These are phyloP conservation scores for Boletus barrowsii DNA, from an alignment of 768 basidiomycete genomes.

Conservation along the genomic window DNA sequence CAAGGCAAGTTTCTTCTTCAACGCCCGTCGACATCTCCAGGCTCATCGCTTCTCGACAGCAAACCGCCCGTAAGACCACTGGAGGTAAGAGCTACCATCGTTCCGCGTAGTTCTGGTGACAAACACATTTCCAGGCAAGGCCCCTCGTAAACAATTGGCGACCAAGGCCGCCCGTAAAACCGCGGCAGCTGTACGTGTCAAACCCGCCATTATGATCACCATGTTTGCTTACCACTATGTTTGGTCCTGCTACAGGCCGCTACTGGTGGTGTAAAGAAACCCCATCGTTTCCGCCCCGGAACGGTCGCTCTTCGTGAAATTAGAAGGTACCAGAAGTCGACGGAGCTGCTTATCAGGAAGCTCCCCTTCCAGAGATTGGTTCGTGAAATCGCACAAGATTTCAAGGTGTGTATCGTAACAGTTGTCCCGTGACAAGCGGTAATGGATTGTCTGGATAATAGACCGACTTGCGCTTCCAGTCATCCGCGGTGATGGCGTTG, in stretches of 20 bases:
- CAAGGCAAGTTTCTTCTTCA: conserved; percentile 49
- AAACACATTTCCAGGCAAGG: conserved; percentile 57
- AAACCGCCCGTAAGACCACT: conserved; percentile 99
- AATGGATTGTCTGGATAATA: conserved; percentile 25
- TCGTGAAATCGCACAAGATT: conserved; percentile 95
- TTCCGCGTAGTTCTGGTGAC: conserved; percentile 20
- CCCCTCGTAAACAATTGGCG: conserved; percentile 91
- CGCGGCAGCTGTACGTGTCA: conserved; percentile 55
- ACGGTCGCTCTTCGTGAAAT: conserved; percentile 99
- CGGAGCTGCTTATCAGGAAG: conserved; percentile 98
- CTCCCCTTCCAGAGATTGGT: conserved; percentile 99
- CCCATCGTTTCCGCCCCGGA: conserved; percentile 94
- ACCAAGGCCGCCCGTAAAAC: conserved; percentile 95
- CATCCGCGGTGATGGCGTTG: conserved; percentile 89
- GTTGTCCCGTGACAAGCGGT: not conserved
- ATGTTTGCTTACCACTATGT: conserved; percentile 6
- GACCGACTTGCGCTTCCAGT: conserved; percentile 95
- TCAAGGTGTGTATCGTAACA: conserved; percentile 61
- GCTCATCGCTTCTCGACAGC: conserved; percentile 44
- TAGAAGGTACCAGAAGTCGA: conserved; percentile 96
- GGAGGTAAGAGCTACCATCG: conserved; percentile 63
- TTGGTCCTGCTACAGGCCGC: conserved; percentile 47
- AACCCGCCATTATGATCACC: not conserved
- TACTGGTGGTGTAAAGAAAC: conserved; percentile 99
- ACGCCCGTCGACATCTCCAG: not conserved